Percentiles rank a stretch among this genome's conserved stretches.
These are phyloP conservation scores for Mimosa pudica DNA, from an alignment of 306 rosid genomes.

Conservation along the genomic window DNA sequence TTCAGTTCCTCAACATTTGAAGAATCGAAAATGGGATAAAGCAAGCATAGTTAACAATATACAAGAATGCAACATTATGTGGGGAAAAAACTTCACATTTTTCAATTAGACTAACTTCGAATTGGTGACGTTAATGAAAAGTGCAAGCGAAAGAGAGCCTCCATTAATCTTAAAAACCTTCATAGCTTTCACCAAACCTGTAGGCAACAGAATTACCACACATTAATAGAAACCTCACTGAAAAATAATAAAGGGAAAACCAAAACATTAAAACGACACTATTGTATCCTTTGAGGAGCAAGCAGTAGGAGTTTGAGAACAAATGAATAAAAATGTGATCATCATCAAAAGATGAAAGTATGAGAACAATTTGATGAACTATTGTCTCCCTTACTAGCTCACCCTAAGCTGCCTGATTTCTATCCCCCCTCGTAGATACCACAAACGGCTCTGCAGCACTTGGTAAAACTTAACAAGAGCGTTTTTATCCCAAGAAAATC, in stretches of 20 bases:
- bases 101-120: conserved; percentile 56
- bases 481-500: no score
- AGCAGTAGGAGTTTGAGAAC: neutral
- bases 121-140: conserved; percentile 73
- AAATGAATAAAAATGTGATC: neutral
- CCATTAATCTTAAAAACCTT: conserved; percentile 63
- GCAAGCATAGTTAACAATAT: neutral
- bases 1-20: conserved; percentile 10
- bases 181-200: conserved; percentile 52
- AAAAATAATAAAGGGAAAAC: neutral
- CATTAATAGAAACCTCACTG: neutral
- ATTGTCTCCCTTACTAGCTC: no score
- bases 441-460: no score
- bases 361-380: no score
- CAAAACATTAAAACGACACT: neutral
- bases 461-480: no score
- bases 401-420: no score
- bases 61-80: neutral
- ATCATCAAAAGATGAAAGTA: no score
- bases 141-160: conserved; percentile 59
- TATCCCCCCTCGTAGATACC: no score
- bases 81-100: neutral
- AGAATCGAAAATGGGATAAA: neutral
- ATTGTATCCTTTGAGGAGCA: neutral
- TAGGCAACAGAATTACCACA: neutral